phyloP scores from a whole-genome alignment of 106 monocot species.

The Allium fistulosum region DNA sequence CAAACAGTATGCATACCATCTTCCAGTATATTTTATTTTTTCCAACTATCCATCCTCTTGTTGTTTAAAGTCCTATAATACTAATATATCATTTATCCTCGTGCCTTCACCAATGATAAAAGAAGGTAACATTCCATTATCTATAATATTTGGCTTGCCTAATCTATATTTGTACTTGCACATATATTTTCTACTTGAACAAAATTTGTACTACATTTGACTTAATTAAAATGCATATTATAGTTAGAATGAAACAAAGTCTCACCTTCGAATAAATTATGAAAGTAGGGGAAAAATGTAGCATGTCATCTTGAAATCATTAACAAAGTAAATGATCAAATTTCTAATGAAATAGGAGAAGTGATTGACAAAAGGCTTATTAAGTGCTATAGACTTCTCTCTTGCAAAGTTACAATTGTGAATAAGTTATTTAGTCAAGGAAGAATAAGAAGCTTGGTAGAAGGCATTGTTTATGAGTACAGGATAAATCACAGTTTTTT shows the following conservation, averaged over 20 bases:
- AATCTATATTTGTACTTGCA: too few species aligned
- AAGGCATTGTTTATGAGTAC: slow-evolving; percentile 44
- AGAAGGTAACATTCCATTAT: slow-evolving; percentile 26
- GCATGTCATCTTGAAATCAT: slow-evolving; percentile 33
- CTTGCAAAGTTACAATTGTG: slow-evolving; percentile 39
- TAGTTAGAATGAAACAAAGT: too few species aligned
- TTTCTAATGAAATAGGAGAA: slow-evolving; percentile 31
- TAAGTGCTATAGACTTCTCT: slow-evolving; percentile 70
- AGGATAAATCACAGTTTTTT: slow-evolving; percentile 6
- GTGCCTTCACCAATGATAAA: too few species aligned
- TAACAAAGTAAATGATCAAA: slow-evolving; percentile 27
- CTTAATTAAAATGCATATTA: too few species aligned
- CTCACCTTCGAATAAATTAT: neutral
- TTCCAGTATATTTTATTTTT: too few species aligned
- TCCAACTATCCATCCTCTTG: too few species aligned
- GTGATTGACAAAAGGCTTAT: slow-evolving; percentile 88
- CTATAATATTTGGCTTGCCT: too few species aligned
- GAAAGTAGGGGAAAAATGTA: slow-evolving; percentile 40
- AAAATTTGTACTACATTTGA: too few species aligned
- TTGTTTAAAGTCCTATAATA: too few species aligned
- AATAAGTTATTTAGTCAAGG: slow-evolving; percentile 65
- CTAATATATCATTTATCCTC: too few species aligned
- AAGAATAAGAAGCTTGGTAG: slow-evolving; percentile 72
- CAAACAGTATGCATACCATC: too few species aligned
- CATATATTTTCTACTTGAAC: too few species aligned